Percentiles rank a stretch among this genome's conserved stretches.
These are phyloP conservation scores for Apiotrichum montevideense DNA, from an alignment of 1,284 basidiomycete genomes.

Conservation along the genomic window DNA sequence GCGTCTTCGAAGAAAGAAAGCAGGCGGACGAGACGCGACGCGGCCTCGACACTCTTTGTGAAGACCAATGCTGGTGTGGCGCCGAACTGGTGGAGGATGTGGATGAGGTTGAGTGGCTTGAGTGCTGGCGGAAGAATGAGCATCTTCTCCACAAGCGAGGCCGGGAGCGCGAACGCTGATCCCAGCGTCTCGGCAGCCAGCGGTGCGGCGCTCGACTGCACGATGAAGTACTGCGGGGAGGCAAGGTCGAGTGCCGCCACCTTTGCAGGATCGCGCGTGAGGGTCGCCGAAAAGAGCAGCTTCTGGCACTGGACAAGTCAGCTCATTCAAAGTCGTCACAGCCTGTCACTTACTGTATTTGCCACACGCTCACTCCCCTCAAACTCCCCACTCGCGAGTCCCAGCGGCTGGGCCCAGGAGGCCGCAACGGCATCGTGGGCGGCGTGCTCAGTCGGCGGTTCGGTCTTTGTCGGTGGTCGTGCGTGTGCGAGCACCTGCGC, in stretches of 20 bases:
- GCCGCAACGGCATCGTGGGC: conserved; percentile 49
- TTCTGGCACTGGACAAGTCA: conserved; percentile 71
- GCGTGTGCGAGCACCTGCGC: conserved; percentile 69
- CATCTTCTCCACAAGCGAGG: conserved; percentile 74
- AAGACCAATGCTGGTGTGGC: conserved; percentile 68
- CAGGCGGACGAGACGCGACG: conserved; percentile 71
- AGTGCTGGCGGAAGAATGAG: conserved; percentile 68
- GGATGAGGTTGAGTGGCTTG: conserved; percentile 85
- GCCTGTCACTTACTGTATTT: conserved; percentile 20
- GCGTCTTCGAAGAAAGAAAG: conserved; percentile 74
- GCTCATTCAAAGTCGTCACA: not conserved
- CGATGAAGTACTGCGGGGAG: conserved; percentile 81
- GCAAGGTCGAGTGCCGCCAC: conserved; percentile 74
- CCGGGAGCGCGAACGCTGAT: conserved; percentile 73
- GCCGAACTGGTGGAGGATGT: conserved; percentile 60
- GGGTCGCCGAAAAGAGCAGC: conserved; percentile 90
- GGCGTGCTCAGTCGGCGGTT: not conserved
- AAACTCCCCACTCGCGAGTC: conserved; percentile 21
- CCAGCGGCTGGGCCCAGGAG: conserved; percentile 43
- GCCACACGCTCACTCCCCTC: conserved; percentile 15
- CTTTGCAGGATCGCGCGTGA: conserved; percentile 89
- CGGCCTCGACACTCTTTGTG: conserved; percentile 91
- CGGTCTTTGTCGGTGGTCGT: conserved; percentile 48
- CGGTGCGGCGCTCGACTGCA: conserved; percentile 51
- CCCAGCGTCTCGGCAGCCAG: conserved; percentile 43